Base-by-base conservation (phyloP, 352 stramenopile species). In the Globisporangium cystogenes region DNA sequence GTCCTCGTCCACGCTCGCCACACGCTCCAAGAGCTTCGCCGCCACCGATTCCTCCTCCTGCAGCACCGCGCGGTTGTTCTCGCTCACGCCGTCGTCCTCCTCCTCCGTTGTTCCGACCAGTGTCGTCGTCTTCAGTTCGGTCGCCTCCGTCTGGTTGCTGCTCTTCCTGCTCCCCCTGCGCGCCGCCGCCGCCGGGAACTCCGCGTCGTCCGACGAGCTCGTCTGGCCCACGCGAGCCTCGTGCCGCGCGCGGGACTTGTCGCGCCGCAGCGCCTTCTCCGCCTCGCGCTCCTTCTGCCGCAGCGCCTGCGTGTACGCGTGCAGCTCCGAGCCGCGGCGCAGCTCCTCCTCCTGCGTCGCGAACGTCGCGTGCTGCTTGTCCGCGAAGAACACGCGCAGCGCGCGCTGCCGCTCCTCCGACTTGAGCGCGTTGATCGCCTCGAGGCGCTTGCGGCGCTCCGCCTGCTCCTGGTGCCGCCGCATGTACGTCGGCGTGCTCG, bases 381-480 rank as follows among this genome's bases (percentile, higher is more conserved):
- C 60, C 4, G 53, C 49, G 12, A 82, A 76, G 50, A 77, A 71
- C 18, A 62, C 53, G 7, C 70, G 67, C 31, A 90, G 47, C 18
- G 83, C 70, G 23, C 64, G 63, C 48, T 87, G 74, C 11, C 80
- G 74, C 47, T 80, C 70, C 15, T 78, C 65, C 4, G 80, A 88
- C 44, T 81, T 86, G 15, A 63, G 44, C 16, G 75, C 55, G 48
- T 88, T 90, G 21, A 66, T 64, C 45, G 81, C 63, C 52, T 90
- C 76, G n/a, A 90, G 61, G 14, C 76, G 75, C 49, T 73, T 83
- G 20, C 80, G 76, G 20, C 80, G 80, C 37, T 90, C 75, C 16
- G 79, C 51, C 53, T 90, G 80, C 57, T 68, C 49, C 31, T 78
- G 74, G 15, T 74, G 67, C 52, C 78, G 71, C 26, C 72, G 64